Conservation (phyloP, 2,329 filamentous ascomycete genomes). For the Lecanosticta acicola region DNA sequence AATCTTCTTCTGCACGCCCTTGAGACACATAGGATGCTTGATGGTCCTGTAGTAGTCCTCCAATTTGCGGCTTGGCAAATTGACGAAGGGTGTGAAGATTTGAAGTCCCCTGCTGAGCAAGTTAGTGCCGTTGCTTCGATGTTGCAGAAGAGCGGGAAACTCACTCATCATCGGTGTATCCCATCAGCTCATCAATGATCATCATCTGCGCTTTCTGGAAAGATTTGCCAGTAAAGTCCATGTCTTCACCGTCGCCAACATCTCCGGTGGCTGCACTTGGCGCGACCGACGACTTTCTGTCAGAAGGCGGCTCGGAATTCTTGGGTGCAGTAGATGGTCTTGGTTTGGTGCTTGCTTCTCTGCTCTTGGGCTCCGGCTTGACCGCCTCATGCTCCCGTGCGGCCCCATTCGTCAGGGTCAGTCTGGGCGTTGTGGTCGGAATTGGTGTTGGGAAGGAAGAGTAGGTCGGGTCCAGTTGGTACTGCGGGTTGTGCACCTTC, state of each 20-base stretch:
- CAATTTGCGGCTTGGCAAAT: conserved; percentile 66
- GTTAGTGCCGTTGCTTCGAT: conserved; percentile 7
- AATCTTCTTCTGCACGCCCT: conserved; percentile 69
- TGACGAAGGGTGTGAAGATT: conserved; percentile 68
- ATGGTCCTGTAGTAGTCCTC: conserved; percentile 87
- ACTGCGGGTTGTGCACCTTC: conserved; percentile 80
- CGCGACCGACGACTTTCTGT: conserved; percentile 28
- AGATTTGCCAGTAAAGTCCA: conserved; percentile 62
- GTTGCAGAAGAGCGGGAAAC: conserved; percentile 24
- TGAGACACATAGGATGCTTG: conserved; percentile 71
- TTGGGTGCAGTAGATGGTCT: conserved; percentile 18
- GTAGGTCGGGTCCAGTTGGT: conserved; percentile 61
- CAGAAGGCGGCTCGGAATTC: conserved; percentile 25
- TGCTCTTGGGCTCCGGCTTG: conserved; percentile 22
- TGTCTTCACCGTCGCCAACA: conserved; percentile 15
- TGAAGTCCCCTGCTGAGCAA: conserved; percentile 54
- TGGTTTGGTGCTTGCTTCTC: conserved; percentile 16
- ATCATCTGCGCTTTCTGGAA: conserved; percentile 86
- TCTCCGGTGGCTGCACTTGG: conserved; percentile 22
- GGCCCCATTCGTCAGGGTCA: conserved; percentile 11
- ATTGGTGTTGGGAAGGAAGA: conserved; percentile 68
- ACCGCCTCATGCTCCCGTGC: conserved; percentile 15
- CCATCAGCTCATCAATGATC: conserved; percentile 68
- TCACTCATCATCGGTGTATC: conserved; percentile 61
- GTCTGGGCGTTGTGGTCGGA: conserved; percentile 36